A percentile compares a stretch with the other conserved stretches of the same genome.
These are phyloP conservation scores for Nemania serpens DNA, from an alignment of 2,329 filamentous ascomycete species.

Conservation along the genomic window DNA sequence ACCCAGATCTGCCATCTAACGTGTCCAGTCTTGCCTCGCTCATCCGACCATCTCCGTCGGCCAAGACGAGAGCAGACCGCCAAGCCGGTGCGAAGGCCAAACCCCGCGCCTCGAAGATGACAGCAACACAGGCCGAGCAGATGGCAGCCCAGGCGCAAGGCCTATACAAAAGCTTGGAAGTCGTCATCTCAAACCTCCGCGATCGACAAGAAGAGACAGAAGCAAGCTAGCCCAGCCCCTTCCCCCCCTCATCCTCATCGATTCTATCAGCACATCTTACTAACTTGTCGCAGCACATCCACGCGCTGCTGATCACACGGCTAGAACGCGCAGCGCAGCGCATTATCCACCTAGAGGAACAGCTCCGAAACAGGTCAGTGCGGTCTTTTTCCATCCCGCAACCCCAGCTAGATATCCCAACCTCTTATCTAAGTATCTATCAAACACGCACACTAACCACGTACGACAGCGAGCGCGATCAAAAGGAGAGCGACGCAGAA, in stretches of 20 bases:
- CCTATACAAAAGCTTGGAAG: slow-evolving; percentile 56
- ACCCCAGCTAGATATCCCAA: too few species aligned
- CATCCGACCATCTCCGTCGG: slow-evolving; percentile 24
- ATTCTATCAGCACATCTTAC: slow-evolving; percentile 13
- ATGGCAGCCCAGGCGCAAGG: slow-evolving; percentile 48
- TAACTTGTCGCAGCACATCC: slow-evolving; percentile 58
- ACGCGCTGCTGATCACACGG: slow-evolving; percentile 62
- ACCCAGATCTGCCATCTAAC: slow-evolving; percentile 33
- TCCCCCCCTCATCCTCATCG: background rate
- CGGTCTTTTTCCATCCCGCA: background rate
- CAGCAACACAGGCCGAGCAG: slow-evolving; percentile 38
- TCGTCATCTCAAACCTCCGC: slow-evolving; percentile 55
- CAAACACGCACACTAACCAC: slow-evolving; percentile 9
- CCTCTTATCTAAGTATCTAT: slow-evolving; percentile 1
- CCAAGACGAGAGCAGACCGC: slow-evolving; percentile 14
- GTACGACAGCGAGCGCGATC: slow-evolving; percentile 55
- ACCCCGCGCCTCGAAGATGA: slow-evolving; percentile 22
- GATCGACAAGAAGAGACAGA: slow-evolving; percentile 64
- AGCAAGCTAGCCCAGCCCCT: slow-evolving; percentile 44
- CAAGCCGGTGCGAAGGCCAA: background rate
- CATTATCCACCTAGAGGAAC: slow-evolving; percentile 63
- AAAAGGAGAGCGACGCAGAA: slow-evolving; percentile 62
- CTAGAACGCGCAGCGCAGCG: slow-evolving; percentile 62
- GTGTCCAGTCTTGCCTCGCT: slow-evolving; percentile 27
- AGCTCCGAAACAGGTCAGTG: slow-evolving; percentile 61